Evolutionary conservation across 2,329 filamentous ascomycete species (phyloP), one percentile per base, ranked within the genome.

Genomic region (Hypoxylon sp.): DNA sequence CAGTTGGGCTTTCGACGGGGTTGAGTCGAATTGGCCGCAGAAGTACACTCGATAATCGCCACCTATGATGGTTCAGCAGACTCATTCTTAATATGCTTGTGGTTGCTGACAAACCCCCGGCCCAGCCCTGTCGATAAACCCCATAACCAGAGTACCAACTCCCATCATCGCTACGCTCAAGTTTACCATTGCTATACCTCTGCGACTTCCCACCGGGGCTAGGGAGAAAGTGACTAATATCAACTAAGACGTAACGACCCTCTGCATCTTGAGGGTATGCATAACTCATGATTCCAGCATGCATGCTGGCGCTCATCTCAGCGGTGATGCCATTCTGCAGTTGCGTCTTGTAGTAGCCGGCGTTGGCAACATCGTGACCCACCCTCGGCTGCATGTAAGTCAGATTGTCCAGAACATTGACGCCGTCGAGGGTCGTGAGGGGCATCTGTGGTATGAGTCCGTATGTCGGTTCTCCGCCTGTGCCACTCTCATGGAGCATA

Each of bases 381-480:
- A 63, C 57, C 50, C 68, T 75, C 20, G 70, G 67, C 49, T 73
- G 77, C 73, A 73, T 81, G 72, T 74, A 74, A 1, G 72, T 74
- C 2, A 51, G 68, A 11, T 83, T 76, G 58, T 81, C 78, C 2
- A 75, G 70, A 7, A 83, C 64, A 51, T 69, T 71, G 29, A 79
- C 67, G 4, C 67, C 65, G 1, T 76, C 74, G 1, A 78, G 53
- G 1, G 57, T 67, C 2, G 66, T 68, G 6, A 80, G 64, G 0
- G 76, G 78, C 64, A 80, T 71, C 51, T 79, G 78, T 0, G 76
- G 70, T 25, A 80, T 74, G 3, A 83, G 71, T 0, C 81, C 82
- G 49, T 84, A 85, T 48, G 82, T 84, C 0, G 82, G 79, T 7
- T 76, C 76, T 1, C 82, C 82, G 9, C 82, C 82, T 0, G 80